phyloP scores from a whole-genome alignment of 495 filamentous ascomycete species.

The Hyaloscypha bicolor region DNA sequence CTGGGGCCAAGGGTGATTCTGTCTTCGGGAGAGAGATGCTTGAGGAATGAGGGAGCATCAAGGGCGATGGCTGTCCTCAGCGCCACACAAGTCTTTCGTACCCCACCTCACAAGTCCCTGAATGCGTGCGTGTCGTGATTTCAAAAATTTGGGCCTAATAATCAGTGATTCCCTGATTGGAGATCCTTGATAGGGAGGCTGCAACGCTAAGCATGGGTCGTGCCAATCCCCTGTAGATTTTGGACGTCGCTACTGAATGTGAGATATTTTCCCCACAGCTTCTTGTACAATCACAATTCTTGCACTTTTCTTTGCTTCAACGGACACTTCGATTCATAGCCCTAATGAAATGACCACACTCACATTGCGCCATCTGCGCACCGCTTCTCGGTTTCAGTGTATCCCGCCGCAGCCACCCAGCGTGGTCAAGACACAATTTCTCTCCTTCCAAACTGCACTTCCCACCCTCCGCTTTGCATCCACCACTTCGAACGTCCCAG shows the following conservation, averaged over 20 bases:
- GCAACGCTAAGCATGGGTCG: too few species aligned
- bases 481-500: slow-evolving; percentile 8
- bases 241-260: not conserved
- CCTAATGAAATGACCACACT: slow-evolving; percentile 31
- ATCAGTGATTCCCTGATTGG: not conserved
- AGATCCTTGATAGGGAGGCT: not conserved
- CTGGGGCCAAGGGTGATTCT: not conserved
- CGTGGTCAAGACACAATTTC: not conserved
- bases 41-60: not conserved
- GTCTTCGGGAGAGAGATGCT: not conserved
- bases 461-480: not conserved
- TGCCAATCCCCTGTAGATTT: not conserved
- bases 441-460: not conserved
- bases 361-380: slow-evolving; percentile 28
- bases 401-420: not conserved
- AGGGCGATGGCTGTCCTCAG: not conserved
- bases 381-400: slow-evolving; percentile 18
- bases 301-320: not conserved
- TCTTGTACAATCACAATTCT: not conserved
- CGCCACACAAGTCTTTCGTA: not conserved
- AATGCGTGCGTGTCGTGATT: not conserved
- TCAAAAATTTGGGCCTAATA: not conserved
- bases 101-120: not conserved
- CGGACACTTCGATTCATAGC: not conserved
- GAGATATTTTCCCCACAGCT: slow-evolving; percentile 4